phyloP scores from a whole-genome alignment of 2,329 filamentous ascomycete species.

The Sporothrix curviconia region DNA sequence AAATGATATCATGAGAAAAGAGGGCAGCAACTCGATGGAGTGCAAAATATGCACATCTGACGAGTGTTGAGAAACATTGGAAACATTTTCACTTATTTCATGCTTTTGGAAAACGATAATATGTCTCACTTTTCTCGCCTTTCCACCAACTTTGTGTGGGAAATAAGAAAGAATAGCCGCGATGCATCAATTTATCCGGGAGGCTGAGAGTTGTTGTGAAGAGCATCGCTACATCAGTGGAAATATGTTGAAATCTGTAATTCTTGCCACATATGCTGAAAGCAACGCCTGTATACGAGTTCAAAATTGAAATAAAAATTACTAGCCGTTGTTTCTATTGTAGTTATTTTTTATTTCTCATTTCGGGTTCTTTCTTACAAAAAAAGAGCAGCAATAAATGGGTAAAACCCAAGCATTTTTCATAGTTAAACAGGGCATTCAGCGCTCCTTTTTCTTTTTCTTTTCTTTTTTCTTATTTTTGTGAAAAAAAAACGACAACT shows the following conservation, averaged over 20 bases:
- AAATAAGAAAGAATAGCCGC: too few relatives aligned
- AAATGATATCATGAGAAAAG: too few relatives aligned
- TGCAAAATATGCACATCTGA: background rate
- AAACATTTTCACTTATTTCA: background rate
- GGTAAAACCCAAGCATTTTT: too few relatives aligned
- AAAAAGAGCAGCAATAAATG: background rate
- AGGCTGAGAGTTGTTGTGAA: too few relatives aligned
- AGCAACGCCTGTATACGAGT: too few relatives aligned
- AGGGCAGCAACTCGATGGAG: background rate
- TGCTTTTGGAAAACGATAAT: too few relatives aligned
- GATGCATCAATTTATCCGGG: background rate
- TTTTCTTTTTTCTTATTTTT: background rate
- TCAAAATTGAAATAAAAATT: background rate
- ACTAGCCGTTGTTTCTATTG: background rate
- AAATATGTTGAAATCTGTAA: too few relatives aligned
- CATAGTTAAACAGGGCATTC: background rate
- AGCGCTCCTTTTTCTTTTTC: background rate
- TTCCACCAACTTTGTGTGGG: too few relatives aligned
- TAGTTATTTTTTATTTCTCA: background rate
- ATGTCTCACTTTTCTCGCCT: too few relatives aligned
- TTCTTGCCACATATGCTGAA: too few relatives aligned
- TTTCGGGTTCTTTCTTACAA: background rate
- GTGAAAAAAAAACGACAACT: background rate
- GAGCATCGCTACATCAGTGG: too few relatives aligned
- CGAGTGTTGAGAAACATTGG: background rate